A percentile compares a stretch with the other conserved stretches of the same genome.
phyloP scores from a whole-genome alignment of 2,329 filamentous ascomycete genomes.

The Pseudocercospora fijiensis region DNA sequence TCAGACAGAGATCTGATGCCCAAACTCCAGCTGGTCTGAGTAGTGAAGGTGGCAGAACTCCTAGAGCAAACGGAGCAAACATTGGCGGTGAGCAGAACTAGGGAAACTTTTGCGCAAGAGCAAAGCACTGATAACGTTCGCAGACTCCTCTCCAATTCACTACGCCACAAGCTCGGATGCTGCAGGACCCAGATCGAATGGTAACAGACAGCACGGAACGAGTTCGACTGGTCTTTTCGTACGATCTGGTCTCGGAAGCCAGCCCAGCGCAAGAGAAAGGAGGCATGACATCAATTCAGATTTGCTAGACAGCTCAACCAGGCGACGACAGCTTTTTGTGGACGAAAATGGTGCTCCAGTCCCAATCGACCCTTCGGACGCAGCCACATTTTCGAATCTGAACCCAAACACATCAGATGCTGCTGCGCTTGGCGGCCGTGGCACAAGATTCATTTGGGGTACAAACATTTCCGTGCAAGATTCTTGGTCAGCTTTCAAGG shows the following conservation, averaged over 20 bases:
- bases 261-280: slow-evolving; percentile 60
- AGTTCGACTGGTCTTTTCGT: slow-evolving; percentile 78
- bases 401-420: slow-evolving; percentile 90
- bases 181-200: slow-evolving; percentile 38
- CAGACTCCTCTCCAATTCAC: slow-evolving; percentile 88
- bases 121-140: slow-evolving; percentile 24
- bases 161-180: slow-evolving; percentile 81
- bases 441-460: slow-evolving; percentile 87
- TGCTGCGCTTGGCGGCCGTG: slow-evolving; percentile 77
- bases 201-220: slow-evolving; percentile 62
- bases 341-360: slow-evolving; percentile 64
- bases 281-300: slow-evolving; percentile 88
- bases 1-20: slow-evolving; percentile 37
- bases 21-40: slow-evolving; percentile 38
- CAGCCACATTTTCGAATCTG: slow-evolving; percentile 63
- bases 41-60: slow-evolving; percentile 66
- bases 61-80: slow-evolving; percentile 60
- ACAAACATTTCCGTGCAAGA: slow-evolving; percentile 94
- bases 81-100: slow-evolving; percentile 59
- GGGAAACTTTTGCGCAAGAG: not conserved
- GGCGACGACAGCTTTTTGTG: slow-evolving; percentile 61
- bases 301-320: slow-evolving; percentile 55
- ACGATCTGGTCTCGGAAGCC: slow-evolving; percentile 58
- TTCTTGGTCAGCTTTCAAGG: slow-evolving; percentile 81
- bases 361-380: slow-evolving; percentile 55